Conservation (phyloP, 164 flowering plant genomes). For the Aristolochia fimbriata region DNA sequence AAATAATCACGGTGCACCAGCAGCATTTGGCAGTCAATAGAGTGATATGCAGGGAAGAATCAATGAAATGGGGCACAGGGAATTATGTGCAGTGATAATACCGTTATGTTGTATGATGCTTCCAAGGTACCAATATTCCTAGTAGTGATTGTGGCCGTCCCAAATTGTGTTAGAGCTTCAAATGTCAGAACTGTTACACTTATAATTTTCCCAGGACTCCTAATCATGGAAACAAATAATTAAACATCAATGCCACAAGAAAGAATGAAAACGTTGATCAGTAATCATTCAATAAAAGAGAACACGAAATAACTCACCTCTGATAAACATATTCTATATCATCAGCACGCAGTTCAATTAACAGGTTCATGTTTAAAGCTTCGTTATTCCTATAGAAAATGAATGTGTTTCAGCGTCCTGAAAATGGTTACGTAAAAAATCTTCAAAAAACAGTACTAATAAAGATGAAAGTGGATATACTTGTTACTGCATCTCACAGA, state of each 20-base stretch:
- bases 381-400: constrained; percentile 89
- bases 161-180: constrained; percentile 90
- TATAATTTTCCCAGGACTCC: constrained; percentile 92
- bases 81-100: constrained; percentile 11
- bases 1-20: too few species aligned
- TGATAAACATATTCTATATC: constrained; percentile 92
- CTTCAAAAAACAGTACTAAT: not conserved
- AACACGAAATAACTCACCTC: constrained; percentile 29
- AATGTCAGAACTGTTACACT: constrained; percentile 70
- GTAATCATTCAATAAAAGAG: not conserved
- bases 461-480: not conserved
- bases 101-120: constrained; percentile 94
- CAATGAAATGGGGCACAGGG: not conserved
- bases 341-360: constrained; percentile 84
- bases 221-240: constrained; percentile 15
- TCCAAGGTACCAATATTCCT: constrained; percentile 78
- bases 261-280: not conserved
- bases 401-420: constrained; percentile 88
- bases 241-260: not conserved
- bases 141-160: constrained; percentile 61
- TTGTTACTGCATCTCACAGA: not conserved
- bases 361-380: constrained; percentile 67
- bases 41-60: not conserved
- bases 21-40: too few species aligned
- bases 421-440: constrained; percentile 15